A percentile compares a stretch with the other conserved stretches of the same genome.
Conservation (phyloP, 768 basidiomycete genomes). For the Mrakia gelida region DNA sequence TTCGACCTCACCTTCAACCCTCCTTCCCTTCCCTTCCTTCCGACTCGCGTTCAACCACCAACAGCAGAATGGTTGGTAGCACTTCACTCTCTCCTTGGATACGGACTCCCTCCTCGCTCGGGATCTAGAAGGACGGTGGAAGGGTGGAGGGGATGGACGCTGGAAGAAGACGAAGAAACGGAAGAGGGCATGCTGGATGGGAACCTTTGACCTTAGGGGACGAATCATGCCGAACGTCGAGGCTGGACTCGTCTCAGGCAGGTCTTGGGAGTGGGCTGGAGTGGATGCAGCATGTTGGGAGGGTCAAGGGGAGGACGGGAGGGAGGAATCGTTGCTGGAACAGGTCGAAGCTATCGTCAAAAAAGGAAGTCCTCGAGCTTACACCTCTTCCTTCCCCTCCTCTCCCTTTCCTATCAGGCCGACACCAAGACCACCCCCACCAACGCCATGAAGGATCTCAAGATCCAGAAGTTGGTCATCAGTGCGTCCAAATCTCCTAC, state of each 20-base stretch:
- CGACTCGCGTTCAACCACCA: not conserved
- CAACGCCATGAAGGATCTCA: constrained; percentile 94
- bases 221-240: not conserved
- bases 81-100: not conserved
- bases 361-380: not conserved
- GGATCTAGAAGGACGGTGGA: too few relatives aligned
- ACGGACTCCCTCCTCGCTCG: not conserved
- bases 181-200: not conserved
- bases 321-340: not conserved
- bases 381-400: not conserved
- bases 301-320: not conserved
- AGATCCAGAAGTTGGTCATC: constrained; percentile 98
- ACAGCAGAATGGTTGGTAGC: constrained; percentile 11
- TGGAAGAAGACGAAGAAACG: not conserved
- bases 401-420: constrained; percentile 40
- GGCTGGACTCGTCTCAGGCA: not conserved
- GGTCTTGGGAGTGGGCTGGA: not conserved
- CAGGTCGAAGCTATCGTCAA: not conserved
- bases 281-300: not conserved
- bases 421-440: constrained; percentile 46
- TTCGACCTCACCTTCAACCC: constrained; percentile 12
- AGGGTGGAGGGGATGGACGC: not conserved
- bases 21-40: not conserved
- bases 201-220: not conserved
- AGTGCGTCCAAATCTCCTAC: constrained; percentile 61